Conservation (phyloP, 345 rosid species). For the Citrus sinensis region DNA sequence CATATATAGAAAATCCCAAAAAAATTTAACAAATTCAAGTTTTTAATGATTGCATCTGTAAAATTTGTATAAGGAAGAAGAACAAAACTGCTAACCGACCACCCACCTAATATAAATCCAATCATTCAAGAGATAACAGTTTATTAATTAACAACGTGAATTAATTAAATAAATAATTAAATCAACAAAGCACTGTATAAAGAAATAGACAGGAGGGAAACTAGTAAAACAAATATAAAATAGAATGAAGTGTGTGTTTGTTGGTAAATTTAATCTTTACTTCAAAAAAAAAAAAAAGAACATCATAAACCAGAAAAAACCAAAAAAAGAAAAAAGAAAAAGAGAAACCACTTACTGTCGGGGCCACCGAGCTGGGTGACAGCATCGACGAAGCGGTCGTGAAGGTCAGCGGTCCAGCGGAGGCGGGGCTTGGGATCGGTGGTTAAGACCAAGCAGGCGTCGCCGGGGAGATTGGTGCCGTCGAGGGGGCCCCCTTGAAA, state of each 20-base stretch:
- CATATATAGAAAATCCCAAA: neutral
- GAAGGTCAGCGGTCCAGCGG: slow-evolving; percentile 96
- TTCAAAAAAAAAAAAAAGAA: too few species aligned
- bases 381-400: slow-evolving; percentile 88
- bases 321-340: neutral
- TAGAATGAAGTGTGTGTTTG: neutral
- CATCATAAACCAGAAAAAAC: neutral
- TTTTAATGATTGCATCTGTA: neutral
- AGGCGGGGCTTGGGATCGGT: slow-evolving; percentile 97
- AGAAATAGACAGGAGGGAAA: neutral
- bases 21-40: neutral
- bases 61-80: neutral
- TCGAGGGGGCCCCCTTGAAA: slow-evolving; percentile 59
- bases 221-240: neutral
- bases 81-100: neutral
- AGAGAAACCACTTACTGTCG: slow-evolving; percentile 61
- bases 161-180: neutral
- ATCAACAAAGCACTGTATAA: neutral
- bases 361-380: slow-evolving; percentile 97
- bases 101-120: neutral
- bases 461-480: slow-evolving; percentile 62
- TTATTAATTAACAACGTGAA: neutral
- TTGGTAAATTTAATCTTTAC: neutral
- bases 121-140: neutral
- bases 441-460: slow-evolving; percentile 78